Percentiles rank a stretch among this genome's conserved stretches.
Conservation (phyloP, 495 filamentous ascomycete genomes). For the Astrocystis sublimbata region DNA sequence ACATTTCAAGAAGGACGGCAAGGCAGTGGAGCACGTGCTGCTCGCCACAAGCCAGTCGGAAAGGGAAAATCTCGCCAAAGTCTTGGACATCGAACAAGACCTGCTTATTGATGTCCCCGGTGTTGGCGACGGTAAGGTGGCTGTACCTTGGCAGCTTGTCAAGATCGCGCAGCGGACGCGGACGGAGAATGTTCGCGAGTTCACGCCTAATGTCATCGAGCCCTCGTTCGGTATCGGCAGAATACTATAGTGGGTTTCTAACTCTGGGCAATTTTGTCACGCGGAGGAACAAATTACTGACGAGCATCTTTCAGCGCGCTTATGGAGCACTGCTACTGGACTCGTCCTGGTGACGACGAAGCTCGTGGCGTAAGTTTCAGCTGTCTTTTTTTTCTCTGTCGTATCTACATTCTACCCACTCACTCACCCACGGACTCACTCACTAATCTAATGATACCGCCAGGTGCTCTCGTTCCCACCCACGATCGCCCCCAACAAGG, state of each 20-base stretch:
- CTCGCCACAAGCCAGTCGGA: conserved; percentile 56
- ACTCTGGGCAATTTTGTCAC: not conserved
- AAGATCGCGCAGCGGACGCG: conserved; percentile 57
- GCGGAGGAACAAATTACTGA: not conserved
- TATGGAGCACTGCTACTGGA: conserved; percentile 67
- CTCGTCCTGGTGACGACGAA: conserved; percentile 62
- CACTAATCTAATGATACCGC: conserved; percentile 27
- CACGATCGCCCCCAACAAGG: conserved; percentile 70
- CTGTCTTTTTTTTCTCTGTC: too few relatives aligned
- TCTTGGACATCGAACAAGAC: conserved; percentile 52
- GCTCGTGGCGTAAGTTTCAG: conserved; percentile 61
- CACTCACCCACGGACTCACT: not conserved
- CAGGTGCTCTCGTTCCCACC: conserved; percentile 76
- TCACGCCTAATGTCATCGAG: conserved; percentile 70
- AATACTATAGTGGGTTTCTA: conserved; percentile 53
- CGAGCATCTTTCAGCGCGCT: conserved; percentile 35
- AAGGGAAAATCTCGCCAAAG: conserved; percentile 54
- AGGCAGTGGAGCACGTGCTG: conserved; percentile 59
- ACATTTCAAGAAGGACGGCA: conserved; percentile 63
- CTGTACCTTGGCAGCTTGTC: conserved; percentile 58
- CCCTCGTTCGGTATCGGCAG: conserved; percentile 72
- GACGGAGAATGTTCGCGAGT: conserved; percentile 58
- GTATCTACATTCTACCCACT: too few relatives aligned
- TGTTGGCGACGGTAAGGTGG: conserved; percentile 57
- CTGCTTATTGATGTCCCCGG: conserved; percentile 57